Evolutionary conservation across 139 green algal genomes (phyloP), one percentile per base, ranked within the genome.

Genomic region (Deuterostichococcus epilithicus): DNA sequence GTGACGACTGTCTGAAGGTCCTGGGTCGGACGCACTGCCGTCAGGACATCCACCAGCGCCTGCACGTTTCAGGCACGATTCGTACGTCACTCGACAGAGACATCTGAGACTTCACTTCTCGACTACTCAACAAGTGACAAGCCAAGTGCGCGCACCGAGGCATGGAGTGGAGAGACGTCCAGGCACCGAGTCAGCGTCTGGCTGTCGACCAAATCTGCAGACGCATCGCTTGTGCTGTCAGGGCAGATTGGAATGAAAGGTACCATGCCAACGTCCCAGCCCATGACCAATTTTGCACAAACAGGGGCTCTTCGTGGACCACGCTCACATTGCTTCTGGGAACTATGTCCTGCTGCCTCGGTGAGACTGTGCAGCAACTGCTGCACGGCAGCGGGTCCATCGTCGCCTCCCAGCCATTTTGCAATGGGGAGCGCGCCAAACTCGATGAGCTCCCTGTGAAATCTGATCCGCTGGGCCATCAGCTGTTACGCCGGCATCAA

Each of bases 341-440:
- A 72, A 25, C 75, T 66, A 39, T 42, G 59, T 2, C 34, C 70
- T 0, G 69, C 75, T 2, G 33, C 30, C 20, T 79, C 65, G 13
- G 78, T 38, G 44, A 90, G 76, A 25, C 83, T 38, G 6, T 58
- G 34, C 6, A 86, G 47, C 30, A 82, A 34, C 3, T 44, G 44
- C n/a, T 70, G 70, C 6, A 88, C 36, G 2, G 78, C 71, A 15
- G 72, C 42, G n/a, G 79, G 58, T 3, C 42, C 72, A 47, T 88
- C 82, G 30, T 85, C 32, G 20, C 81, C 77, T 5, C 22, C 26
- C 25, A 90, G 70, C 82, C 82, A 90, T 0, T 82, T 74, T 0
- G 74, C 74, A 3, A 86, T 67, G 1, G 86, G 86, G 0, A 83
- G 47, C 30, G 69, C 72, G 26, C 79, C 84, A 75, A 78, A 86